Evolutionary conservation across 108 stramenopile genomes (phyloP).

Genomic region (Cyclotella baltica): DNA sequence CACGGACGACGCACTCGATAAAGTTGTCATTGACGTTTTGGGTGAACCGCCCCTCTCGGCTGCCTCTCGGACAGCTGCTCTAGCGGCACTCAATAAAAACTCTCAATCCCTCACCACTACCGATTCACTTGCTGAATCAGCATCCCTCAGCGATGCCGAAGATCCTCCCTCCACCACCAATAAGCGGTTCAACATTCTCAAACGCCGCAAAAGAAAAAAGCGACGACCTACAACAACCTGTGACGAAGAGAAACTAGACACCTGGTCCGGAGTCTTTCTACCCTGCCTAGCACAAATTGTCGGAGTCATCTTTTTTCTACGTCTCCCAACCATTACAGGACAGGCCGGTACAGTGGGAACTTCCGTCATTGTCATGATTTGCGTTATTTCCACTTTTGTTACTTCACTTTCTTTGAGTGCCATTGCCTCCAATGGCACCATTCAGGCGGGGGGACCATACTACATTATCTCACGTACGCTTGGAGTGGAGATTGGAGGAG

Average conservation of each 20-base stretch:
- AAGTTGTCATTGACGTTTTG: neutral
- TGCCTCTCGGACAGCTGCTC: too few species aligned
- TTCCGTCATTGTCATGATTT: conserved; percentile 50
- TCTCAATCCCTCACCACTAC: too few species aligned
- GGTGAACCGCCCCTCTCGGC: too few species aligned
- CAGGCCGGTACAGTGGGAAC: conserved; percentile 71
- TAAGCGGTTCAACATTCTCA: too few species aligned
- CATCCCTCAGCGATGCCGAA: too few species aligned
- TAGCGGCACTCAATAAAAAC: too few species aligned
- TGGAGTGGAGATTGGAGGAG: conserved; percentile 76
- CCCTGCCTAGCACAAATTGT: conserved; percentile 84
- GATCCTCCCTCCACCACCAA: too few species aligned
- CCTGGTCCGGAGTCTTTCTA: conserved; percentile 68
- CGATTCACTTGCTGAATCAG: too few species aligned
- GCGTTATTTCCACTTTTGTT: conserved; percentile 68
- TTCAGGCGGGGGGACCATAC: conserved; percentile 85
- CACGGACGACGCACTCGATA: neutral
- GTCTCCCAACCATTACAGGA: conserved; percentile 75
- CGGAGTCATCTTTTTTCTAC: conserved; percentile 85
- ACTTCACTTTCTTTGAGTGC: conserved; percentile 74
- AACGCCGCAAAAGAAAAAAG: neutral
- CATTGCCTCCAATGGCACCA: conserved; percentile 81
- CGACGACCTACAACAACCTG: neutral
- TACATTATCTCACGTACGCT: conserved; percentile 72
- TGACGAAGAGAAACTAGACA: conserved; percentile 58